Percentiles rank a stretch among this genome's conserved stretches.
Evolutionary conservation across 257 asterid genomes (phyloP).

Genomic region (Gentiana dahurica): DNA sequence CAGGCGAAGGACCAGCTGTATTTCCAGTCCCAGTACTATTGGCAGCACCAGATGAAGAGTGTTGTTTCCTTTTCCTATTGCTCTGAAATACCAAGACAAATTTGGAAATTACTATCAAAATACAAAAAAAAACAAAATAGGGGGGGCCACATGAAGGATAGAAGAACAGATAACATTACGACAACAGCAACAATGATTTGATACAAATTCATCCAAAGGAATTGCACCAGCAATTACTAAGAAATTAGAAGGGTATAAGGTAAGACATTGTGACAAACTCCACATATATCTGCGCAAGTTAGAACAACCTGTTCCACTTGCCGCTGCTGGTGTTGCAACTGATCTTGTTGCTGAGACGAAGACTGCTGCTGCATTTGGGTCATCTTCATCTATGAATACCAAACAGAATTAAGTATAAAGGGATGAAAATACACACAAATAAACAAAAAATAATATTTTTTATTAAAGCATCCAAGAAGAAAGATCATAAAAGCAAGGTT

Average conservation of each 20-base stretch:
- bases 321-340: conserved; percentile 46
- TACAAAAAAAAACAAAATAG: conserved; percentile 2
- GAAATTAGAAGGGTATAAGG: background rate
- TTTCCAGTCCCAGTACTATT: conserved; percentile 43
- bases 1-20: conserved; percentile 36
- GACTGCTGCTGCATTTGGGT: conserved; percentile 45
- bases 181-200: background rate
- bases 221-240: background rate
- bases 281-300: conserved; percentile 2
- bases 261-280: background rate
- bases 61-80: conserved; percentile 82
- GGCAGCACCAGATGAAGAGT: conserved; percentile 84
- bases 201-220: conserved; percentile 2
- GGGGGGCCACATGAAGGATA: background rate
- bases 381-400: conserved; percentile 34
- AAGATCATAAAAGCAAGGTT: too few species aligned
- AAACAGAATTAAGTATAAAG: background rate
- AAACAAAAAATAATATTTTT: too few species aligned
- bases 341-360: conserved; percentile 47
- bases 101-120: conserved; percentile 7
- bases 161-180: background rate
- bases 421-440: too few species aligned
- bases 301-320: conserved; percentile 35
- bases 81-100: conserved; percentile 21
- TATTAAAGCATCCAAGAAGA: too few species aligned